A percentile compares a stretch with the other conserved stretches of the same genome.
Conservation (phyloP, 2,329 filamentous ascomycete species). For the Coniochaeta sp. region DNA sequence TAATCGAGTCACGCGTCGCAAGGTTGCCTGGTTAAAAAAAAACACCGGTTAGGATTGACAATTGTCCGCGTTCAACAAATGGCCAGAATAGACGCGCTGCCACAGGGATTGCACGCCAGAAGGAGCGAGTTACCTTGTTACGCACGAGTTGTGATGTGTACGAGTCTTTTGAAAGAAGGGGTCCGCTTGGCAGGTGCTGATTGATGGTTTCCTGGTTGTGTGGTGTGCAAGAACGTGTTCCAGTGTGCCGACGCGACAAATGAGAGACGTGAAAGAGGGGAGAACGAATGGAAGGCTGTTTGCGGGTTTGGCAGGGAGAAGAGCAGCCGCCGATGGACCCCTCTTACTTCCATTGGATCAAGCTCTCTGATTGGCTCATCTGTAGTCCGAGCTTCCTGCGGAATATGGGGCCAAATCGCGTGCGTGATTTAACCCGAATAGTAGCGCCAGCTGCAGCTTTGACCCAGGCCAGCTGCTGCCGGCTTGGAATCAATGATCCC, state of each 20-base stretch:
- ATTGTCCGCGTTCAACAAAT: not conserved
- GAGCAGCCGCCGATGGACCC: not conserved
- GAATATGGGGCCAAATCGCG: not conserved
- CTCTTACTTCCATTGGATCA: not conserved
- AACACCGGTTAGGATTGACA: not conserved
- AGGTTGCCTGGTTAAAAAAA: not conserved
- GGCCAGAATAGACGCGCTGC: not conserved
- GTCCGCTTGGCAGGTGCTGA: not conserved
- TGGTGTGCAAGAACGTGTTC: slow-evolving; percentile 3
- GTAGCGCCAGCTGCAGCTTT: not conserved
- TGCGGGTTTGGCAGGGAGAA: not conserved
- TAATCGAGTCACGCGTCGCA: not conserved
- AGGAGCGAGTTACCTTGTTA: not conserved
- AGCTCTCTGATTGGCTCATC: too few species aligned
- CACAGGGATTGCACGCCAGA: not conserved
- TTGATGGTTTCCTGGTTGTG: too few species aligned
- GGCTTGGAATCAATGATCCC: not conserved
- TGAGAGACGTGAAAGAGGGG: not conserved
- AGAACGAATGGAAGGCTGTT: not conserved
- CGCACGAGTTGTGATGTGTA: not conserved
- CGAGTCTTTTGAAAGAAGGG: not conserved
- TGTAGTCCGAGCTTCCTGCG: too few species aligned
- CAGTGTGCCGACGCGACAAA: slow-evolving; percentile 2
- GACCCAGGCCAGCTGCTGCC: not conserved
- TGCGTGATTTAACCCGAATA: not conserved